These are phyloP conservation scores for Polysphondylium violaceum DNA, from an alignment of 78 protist genomes.

Conservation along the genomic window DNA sequence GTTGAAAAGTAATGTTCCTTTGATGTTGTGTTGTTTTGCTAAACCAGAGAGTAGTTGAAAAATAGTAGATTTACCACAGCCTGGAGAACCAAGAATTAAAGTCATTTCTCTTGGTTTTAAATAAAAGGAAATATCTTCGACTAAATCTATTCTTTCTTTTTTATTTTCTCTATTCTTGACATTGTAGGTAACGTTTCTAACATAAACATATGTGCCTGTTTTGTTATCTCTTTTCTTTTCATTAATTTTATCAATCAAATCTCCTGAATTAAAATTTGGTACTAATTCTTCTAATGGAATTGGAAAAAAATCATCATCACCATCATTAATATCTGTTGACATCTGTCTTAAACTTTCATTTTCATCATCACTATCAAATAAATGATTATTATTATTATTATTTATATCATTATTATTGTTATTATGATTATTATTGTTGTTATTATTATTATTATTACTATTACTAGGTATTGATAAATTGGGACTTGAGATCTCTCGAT, in stretches of 20 bases:
- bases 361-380: background rate
- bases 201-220: slow-evolving; percentile 54
- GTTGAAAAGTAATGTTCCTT: slow-evolving; percentile 46
- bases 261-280: background rate
- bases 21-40: slow-evolving; percentile 7
- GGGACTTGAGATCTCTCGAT: background rate
- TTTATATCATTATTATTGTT: slow-evolving; percentile 26
- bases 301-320: slow-evolving; percentile 39
- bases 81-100: slow-evolving; percentile 75
- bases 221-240: background rate
- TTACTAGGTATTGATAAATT: slow-evolving; percentile 36
- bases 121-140: slow-evolving; percentile 49
- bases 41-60: slow-evolving; percentile 51
- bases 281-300: slow-evolving; percentile 23
- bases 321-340: background rate
- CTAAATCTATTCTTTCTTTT: slow-evolving; percentile 5
- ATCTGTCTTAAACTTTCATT: background rate
- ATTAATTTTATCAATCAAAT: background rate
- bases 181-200: slow-evolving; percentile 5
- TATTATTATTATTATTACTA: slow-evolving; percentile 30
- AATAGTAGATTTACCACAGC: slow-evolving; percentile 74
- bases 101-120: slow-evolving; percentile 79
- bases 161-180: slow-evolving; percentile 25
- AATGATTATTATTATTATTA: slow-evolving; percentile 10
- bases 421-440: slow-evolving; percentile 56